A percentile compares a stretch with the other conserved stretches of the same genome.
Evolutionary conservation across 495 filamentous ascomycete genomes (phyloP).

Genomic region (Parachaetomium inaequale): DNA sequence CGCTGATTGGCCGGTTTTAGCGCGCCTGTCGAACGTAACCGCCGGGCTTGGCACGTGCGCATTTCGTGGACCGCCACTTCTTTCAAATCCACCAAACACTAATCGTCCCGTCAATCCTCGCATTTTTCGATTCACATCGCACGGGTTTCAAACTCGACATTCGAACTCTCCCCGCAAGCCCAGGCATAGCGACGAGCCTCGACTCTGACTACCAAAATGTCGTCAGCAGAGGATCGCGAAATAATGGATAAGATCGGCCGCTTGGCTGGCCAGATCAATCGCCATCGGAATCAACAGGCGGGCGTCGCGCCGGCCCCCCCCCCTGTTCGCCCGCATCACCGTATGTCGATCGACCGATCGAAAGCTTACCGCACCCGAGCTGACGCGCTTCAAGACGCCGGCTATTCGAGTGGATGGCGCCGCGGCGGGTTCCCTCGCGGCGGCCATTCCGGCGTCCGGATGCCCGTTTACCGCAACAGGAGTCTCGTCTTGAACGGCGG

Average conservation of each 20-base stretch:
- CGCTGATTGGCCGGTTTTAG: conserved; percentile 7
- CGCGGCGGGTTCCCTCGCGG: conserved; percentile 39
- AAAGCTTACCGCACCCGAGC: conserved; percentile 6
- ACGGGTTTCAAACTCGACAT: background rate
- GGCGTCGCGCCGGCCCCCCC: conserved; percentile 24
- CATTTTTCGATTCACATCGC: background rate
- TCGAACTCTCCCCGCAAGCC: background rate
- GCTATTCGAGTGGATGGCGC: conserved; percentile 31
- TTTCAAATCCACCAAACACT: background rate
- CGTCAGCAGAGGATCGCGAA: conserved; percentile 64
- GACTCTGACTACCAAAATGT: conserved; percentile 45
- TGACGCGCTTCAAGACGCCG: conserved; percentile 28
- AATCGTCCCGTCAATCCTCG: background rate
- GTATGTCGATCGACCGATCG: conserved; percentile 22
- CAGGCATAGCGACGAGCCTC: background rate
- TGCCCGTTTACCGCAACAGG: conserved; percentile 60
- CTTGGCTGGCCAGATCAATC: conserved; percentile 79
- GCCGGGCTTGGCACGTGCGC: background rate
- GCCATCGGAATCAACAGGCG: conserved; percentile 64
- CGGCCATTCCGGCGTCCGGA: conserved; percentile 42
- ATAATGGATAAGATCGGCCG: conserved; percentile 71
- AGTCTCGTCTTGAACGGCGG: conserved; percentile 66
- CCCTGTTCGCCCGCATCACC: conserved; percentile 19
- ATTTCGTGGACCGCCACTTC: background rate
- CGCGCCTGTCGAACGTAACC: background rate